Conservation (phyloP, 2,329 filamentous ascomycete genomes). For the Fusarium haematococcum region DNA sequence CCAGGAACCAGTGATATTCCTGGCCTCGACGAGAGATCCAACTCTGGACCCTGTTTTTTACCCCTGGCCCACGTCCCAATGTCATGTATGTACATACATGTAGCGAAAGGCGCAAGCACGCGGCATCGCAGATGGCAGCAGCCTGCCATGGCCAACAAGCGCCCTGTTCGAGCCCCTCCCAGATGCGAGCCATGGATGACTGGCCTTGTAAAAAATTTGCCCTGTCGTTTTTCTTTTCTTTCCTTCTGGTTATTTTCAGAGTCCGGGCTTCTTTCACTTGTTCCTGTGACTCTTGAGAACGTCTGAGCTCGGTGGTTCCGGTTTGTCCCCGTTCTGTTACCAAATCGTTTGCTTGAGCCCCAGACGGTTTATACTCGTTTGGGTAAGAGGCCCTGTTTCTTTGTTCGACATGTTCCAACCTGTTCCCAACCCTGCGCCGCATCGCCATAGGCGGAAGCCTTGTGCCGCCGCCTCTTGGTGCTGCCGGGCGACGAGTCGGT, state of each 20-base stretch:
- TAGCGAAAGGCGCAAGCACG: slow-evolving; percentile 28
- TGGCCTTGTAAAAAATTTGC: slow-evolving; percentile 13
- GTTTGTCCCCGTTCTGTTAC: slow-evolving; percentile 44
- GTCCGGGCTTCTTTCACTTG: neutral
- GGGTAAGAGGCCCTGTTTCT: slow-evolving; percentile 35
- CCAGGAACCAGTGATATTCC: slow-evolving; percentile 29
- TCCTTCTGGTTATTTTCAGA: slow-evolving; percentile 34
- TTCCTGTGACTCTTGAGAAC: slow-evolving; percentile 26
- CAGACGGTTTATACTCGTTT: slow-evolving; percentile 30
- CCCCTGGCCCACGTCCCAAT: slow-evolving; percentile 20
- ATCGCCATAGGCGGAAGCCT: slow-evolving; percentile 23
- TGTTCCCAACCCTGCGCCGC: slow-evolving; percentile 30
- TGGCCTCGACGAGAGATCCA: neutral
- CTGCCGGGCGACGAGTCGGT: slow-evolving; percentile 27
- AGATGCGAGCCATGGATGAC: slow-evolving; percentile 16
- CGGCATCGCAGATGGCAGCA: slow-evolving; percentile 19
- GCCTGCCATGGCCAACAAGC: slow-evolving; percentile 21
- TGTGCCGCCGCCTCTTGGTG: slow-evolving; percentile 27
- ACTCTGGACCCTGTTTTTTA: slow-evolving; percentile 14
- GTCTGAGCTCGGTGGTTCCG: slow-evolving; percentile 37
- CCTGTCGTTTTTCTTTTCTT: neutral
- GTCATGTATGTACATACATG: slow-evolving; percentile 8
- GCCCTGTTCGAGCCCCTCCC: slow-evolving; percentile 24
- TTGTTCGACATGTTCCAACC: slow-evolving; percentile 21
- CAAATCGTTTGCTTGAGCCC: slow-evolving; percentile 42